Percentiles rank a stretch among this genome's conserved stretches.
Conservation (phyloP, 495 filamentous ascomycete genomes). For the Penicillium salamii region DNA sequence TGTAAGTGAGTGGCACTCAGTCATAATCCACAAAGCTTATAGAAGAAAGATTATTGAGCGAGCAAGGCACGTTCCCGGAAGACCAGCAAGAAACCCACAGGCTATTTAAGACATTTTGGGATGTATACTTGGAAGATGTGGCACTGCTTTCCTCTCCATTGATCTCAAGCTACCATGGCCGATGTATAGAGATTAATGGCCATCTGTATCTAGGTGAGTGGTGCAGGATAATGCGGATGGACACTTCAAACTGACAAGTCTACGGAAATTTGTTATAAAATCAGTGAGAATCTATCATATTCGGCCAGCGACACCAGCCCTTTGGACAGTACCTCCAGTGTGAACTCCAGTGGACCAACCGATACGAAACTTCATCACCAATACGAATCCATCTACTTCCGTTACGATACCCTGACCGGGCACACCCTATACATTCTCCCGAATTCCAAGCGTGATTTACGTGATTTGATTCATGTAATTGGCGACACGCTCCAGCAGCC, state of each 20-base stretch:
- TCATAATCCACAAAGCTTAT: too few relatives aligned
- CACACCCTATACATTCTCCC: conserved; percentile 13
- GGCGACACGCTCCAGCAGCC: too few relatives aligned
- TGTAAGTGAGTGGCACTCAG: too few relatives aligned
- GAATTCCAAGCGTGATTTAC: conserved; percentile 1
- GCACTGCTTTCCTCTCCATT: background rate
- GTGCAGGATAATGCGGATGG: background rate
- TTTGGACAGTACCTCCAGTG: conserved; percentile 9
- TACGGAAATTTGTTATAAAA: conserved; percentile 15
- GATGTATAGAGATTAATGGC: background rate
- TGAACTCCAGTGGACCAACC: conserved; percentile 7
- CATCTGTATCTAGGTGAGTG: background rate
- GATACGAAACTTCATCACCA: conserved; percentile 11
- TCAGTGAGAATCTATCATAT: conserved; percentile 14
- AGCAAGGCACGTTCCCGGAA: too few relatives aligned
- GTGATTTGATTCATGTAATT: background rate
- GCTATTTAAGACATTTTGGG: background rate
- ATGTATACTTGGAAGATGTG: background rate
- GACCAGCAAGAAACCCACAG: too few relatives aligned
- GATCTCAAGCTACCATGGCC: background rate
- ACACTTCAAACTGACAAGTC: background rate
- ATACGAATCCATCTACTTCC: conserved; percentile 17
- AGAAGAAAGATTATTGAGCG: too few relatives aligned
- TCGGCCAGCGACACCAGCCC: conserved; percentile 11
- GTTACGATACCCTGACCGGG: conserved; percentile 9